Base-by-base conservation (phyloP, 2,329 filamentous ascomycete genomes). In the Aspergillus bombycis region DNA sequence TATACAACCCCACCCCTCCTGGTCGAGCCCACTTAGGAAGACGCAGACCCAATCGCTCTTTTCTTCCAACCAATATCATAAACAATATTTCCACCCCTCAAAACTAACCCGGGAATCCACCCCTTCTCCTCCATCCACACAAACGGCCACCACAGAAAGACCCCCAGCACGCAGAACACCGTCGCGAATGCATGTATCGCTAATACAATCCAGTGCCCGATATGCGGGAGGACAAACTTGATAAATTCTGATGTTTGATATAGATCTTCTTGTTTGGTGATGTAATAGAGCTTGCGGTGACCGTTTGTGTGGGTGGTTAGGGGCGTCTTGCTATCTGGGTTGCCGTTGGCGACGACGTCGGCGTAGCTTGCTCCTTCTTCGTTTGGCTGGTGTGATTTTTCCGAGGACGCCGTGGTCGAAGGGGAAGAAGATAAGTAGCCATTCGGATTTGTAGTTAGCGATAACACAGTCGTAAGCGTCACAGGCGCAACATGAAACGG, bases 181-280 rank as follows among this genome's bases (percentile, higher is more conserved):
- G 91, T 90, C 4, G 87, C 87, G 59, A 87, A 82, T 23, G 89
- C 79, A 74, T 93, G 90, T 84, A 86, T 90, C 3, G 83, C 66
- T 77, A 86, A 82, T 1, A 93, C 76, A 1, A 89, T 36, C 28
- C 85, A 71, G 9, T 81, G 77, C 0, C 86, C 88, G 0, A 89
- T 84, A 12, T 82, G 85, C 11, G 90, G 88, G 19, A 85, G 71
- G 21, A 94, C 70, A 72, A 96, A 95, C 70, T 89, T 89, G 65
- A 94, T 80, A 66, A 89, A 89, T 68, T 96, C 90, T 56, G 88
- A 89, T 0, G 88, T 83, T 71, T 94, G 91, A 72, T 96, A 96
- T 9, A 94, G 79, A 73, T 97, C 93, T 68, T 96, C 89, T 74
- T 97, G 93, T 21, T 83, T 85, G 8, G 82, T 77, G 66, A 96